Base-by-base conservation (phyloP, 2,329 filamentous ascomycete genomes). In the Geoglossum cookeanum region DNA sequence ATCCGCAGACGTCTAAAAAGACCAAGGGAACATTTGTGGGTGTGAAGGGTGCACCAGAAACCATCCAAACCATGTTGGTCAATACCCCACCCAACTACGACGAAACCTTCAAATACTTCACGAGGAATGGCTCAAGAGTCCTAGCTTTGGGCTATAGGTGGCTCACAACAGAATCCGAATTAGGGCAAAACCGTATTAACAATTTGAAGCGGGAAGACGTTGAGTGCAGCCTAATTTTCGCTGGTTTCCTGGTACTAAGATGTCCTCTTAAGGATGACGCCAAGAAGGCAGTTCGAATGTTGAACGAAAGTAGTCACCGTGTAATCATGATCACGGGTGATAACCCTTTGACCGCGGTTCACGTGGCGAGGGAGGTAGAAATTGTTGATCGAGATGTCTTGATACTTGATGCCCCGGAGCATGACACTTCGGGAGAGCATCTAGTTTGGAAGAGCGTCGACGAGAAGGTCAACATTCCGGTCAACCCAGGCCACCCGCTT, bases 281-380 rank as follows among this genome's bases (percentile, higher is more conserved):
- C 52, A 86, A 94, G 71, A 84, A 92, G 68, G 83, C 92, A 44
- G 87, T 98, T 45, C 87, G 85, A 62, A 96, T 97, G 88, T 78
- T 98, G 64, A 98, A 96, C 67, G 92, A 98, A 74, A 97, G 91
- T 71, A 97, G 90, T 72, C 92, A 98, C 70, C 87, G 92, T 64
- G 89, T 95, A 52, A 86, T 98, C 64, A 98, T 98, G 92, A 98
- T 98, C 63, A 98, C 92, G 59, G 92, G 92, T 67, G 92, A 98
- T 70, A 98, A 98, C 69, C 91, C 92, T 11, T 78, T 98, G 56
- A 98, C 92, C 45, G 92, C 92, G 62, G 87, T 95, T 9, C 91
- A 98, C 67, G 92, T 98, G 58, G 92, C 92, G 15, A 83, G 85
- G 60, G 84, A 96, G 68, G 92, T 98, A 30, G 92, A 98, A 69